Conservation (phyloP, 2,329 filamentous ascomycete genomes). For the Madurella fahalii region DNA sequence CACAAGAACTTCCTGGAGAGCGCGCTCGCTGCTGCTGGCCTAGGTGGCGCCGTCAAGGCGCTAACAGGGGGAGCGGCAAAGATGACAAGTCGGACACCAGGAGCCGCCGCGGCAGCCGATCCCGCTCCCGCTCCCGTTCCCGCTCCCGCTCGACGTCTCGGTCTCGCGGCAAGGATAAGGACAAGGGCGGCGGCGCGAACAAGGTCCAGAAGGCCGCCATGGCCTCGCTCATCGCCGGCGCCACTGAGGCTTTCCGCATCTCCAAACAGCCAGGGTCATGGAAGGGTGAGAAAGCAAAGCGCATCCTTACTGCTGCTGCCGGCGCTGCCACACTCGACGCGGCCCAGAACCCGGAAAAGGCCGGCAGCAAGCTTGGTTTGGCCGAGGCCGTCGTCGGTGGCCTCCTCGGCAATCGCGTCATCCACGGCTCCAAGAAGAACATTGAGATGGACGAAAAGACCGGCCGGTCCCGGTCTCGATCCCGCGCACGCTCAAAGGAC, state of each 20-base stretch:
- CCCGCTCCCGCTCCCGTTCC: conserved; percentile 32
- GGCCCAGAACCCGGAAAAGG: conserved; percentile 64
- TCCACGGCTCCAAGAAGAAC: conserved; percentile 71
- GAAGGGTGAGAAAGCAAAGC: conserved; percentile 88
- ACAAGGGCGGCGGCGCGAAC: conserved; percentile 41
- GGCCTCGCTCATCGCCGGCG: conserved; percentile 84
- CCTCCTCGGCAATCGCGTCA: conserved; percentile 76
- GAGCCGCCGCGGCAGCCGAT: conserved; percentile 46
- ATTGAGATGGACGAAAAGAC: conserved; percentile 58
- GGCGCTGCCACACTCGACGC: conserved; percentile 84
- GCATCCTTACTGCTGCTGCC: conserved; percentile 80
- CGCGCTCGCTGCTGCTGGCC: conserved; percentile 57
- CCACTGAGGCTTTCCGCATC: conserved; percentile 85
- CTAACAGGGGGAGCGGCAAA: conserved; percentile 49
- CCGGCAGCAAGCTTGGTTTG: conserved; percentile 79
- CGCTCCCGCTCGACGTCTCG: conserved; percentile 41
- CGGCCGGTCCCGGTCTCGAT: conserved; percentile 66
- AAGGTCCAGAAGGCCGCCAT: conserved; percentile 84
- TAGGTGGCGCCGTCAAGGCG: conserved; percentile 59
- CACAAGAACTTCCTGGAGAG: conserved; percentile 62
- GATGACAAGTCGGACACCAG: conserved; percentile 40
- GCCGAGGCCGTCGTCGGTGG: conserved; percentile 86
- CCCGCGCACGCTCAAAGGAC: conserved; percentile 54
- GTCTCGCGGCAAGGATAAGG: conserved; percentile 35
- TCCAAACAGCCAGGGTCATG: conserved; percentile 85